Conservation (phyloP, 2,329 filamentous ascomycete species). For the Diaporthe velutina region DNA sequence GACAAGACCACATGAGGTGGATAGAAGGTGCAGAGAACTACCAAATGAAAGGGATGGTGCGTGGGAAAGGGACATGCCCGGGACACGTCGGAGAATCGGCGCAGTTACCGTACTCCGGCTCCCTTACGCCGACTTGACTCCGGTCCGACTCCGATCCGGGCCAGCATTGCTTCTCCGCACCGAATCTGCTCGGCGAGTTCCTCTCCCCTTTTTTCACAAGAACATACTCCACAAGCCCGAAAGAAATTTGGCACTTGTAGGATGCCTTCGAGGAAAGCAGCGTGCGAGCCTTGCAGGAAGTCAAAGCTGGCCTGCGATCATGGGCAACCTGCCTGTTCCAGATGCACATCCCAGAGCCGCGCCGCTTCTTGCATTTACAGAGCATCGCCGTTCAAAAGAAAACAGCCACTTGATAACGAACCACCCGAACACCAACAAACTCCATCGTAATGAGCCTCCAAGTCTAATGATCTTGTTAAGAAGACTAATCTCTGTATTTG, state of each 20-base stretch:
- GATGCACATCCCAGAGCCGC: neutral
- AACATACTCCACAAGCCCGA: neutral
- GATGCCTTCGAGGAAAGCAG: conserved; percentile 1
- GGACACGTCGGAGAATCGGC: neutral
- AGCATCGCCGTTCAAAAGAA: conserved; percentile 11
- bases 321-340: neutral
- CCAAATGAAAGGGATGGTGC: neutral
- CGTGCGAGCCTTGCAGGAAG: neutral
- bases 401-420: neutral
- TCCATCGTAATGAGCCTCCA: neutral
- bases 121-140: neutral
- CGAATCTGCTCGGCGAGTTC: neutral
- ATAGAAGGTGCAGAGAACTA: neutral
- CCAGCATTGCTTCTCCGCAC: neutral
- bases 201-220: neutral
- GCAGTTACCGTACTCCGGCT: neutral
- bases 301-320: neutral
- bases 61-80: neutral
- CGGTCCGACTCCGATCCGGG: neutral
- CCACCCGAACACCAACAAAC: neutral
- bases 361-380: neutral
- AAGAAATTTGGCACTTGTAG: neutral
- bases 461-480: neutral
- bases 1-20: neutral
- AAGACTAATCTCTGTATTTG: neutral